These are phyloP conservation scores for Russula griseocarnosa DNA, from an alignment of 768 basidiomycete species.

Conservation along the genomic window DNA sequence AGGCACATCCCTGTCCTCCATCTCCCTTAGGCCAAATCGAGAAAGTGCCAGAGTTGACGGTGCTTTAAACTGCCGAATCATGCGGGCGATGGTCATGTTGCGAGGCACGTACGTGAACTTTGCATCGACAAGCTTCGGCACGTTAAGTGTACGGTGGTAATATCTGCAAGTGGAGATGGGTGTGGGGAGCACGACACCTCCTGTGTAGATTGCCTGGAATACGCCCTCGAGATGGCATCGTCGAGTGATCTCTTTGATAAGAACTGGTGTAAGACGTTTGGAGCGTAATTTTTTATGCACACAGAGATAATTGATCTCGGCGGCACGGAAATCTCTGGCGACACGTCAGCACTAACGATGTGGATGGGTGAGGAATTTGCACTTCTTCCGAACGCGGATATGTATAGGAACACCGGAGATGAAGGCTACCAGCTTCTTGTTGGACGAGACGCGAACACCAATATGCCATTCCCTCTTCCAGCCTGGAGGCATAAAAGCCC, in stretches of 20 bases:
- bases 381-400: slow-evolving; percentile 83
- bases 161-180: slow-evolving; percentile 91
- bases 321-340: slow-evolving; percentile 59
- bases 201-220: slow-evolving; percentile 98
- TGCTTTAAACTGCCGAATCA: slow-evolving; percentile 73
- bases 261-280: slow-evolving; percentile 89
- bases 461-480: slow-evolving; percentile 94
- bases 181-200: slow-evolving; percentile 88
- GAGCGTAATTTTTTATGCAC: slow-evolving; percentile 96
- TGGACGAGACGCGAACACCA: slow-evolving; percentile 87
- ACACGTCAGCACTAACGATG: slow-evolving; percentile 11
- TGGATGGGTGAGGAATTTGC: slow-evolving; percentile 33
- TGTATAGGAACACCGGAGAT: slow-evolving; percentile 90
- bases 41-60: slow-evolving; percentile 46
- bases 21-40: slow-evolving; percentile 72
- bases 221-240: slow-evolving; percentile 84
- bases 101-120: slow-evolving; percentile 86
- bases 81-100: slow-evolving; percentile 84
- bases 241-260: slow-evolving; percentile 96
- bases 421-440: slow-evolving; percentile 92
- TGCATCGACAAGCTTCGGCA: slow-evolving; percentile 87
- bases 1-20: slow-evolving; percentile 74
- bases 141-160: slow-evolving; percentile 86
- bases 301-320: slow-evolving; percentile 97
- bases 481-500: slow-evolving; percentile 93